These are phyloP conservation scores for Nakazawaea wickerhamii DNA, from an alignment of 805 yeast genomes.

Conservation along the genomic window DNA sequence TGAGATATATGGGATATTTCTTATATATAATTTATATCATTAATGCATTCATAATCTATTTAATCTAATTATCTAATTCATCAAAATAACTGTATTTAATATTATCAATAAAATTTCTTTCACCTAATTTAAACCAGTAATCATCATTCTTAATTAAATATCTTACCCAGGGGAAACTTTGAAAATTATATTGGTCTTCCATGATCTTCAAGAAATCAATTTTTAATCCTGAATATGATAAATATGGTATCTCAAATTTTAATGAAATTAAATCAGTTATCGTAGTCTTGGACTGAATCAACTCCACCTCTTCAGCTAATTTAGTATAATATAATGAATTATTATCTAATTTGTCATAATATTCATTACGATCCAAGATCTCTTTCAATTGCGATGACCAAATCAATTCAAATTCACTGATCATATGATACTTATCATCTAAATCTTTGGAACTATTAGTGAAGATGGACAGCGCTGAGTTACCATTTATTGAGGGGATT, in stretches of 20 bases:
- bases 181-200: slow-evolving; percentile 53
- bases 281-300: slow-evolving; percentile 30
- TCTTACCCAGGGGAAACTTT: slow-evolving; percentile 75
- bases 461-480: slow-evolving; percentile 15
- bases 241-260: slow-evolving; percentile 59
- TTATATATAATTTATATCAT: too few relatives aligned
- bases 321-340: slow-evolving; percentile 29
- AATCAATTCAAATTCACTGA: slow-evolving; percentile 28
- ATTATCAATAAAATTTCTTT: slow-evolving; percentile 12
- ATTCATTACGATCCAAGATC: slow-evolving; percentile 17
- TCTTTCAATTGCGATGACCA: slow-evolving; percentile 15
- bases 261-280: slow-evolving; percentile 33
- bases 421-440: slow-evolving; percentile 19
- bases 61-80: too few relatives aligned
- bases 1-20: too few relatives aligned
- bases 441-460: slow-evolving; percentile 15
- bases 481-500: slow-evolving; percentile 60
- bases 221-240: slow-evolving; percentile 60
- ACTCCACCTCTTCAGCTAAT: slow-evolving; percentile 22
- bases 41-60: too few relatives aligned
- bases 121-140: slow-evolving; percentile 17
- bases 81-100: slow-evolving; percentile 9
- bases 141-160: slow-evolving; percentile 44
- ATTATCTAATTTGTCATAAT: slow-evolving; percentile 25
- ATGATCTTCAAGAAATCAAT: slow-evolving; percentile 62